Conservation (phyloP, 768 basidiomycete genomes). For the Dioszegia hungarica region DNA sequence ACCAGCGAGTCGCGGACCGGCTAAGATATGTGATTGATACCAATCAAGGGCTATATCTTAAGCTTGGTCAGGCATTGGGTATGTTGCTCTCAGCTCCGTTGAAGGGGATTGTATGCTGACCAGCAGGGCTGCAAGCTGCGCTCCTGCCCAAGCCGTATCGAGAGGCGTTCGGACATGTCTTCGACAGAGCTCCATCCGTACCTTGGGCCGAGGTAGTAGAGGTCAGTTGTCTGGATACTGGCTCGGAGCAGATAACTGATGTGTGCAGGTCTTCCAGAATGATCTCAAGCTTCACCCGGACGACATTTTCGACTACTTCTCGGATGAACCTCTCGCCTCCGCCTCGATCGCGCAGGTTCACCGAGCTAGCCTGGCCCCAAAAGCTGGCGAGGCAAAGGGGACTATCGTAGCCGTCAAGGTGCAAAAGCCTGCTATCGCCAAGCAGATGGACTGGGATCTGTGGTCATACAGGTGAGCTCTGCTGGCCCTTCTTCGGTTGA, state of each 20-base stretch:
- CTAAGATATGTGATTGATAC: conserved; percentile 68
- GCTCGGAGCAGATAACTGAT: background rate
- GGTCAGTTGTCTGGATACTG: conserved; percentile 49
- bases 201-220: conserved; percentile 63
- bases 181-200: conserved; percentile 83
- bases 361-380: conserved; percentile 59
- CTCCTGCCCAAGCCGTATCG: conserved; percentile 77
- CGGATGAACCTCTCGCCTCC: conserved; percentile 70
- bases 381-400: conserved; percentile 24
- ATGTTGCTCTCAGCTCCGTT: background rate
- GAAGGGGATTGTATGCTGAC: background rate
- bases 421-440: conserved; percentile 81
- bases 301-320: conserved; percentile 74
- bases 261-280: conserved; percentile 52
- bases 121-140: conserved; percentile 75
- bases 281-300: conserved; percentile 59
- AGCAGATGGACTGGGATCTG: conserved; percentile 68
- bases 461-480: conserved; percentile 43
- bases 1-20: conserved; percentile 75
- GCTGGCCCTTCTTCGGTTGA: background rate
- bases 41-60: conserved; percentile 60
- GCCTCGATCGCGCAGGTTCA: conserved; percentile 94
- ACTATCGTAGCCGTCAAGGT: conserved; percentile 75
- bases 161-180: conserved; percentile 71
- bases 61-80: conserved; percentile 45